Base-by-base conservation (phyloP, 345 rosid genomes). In the Streptanthus diversifolius region DNA sequence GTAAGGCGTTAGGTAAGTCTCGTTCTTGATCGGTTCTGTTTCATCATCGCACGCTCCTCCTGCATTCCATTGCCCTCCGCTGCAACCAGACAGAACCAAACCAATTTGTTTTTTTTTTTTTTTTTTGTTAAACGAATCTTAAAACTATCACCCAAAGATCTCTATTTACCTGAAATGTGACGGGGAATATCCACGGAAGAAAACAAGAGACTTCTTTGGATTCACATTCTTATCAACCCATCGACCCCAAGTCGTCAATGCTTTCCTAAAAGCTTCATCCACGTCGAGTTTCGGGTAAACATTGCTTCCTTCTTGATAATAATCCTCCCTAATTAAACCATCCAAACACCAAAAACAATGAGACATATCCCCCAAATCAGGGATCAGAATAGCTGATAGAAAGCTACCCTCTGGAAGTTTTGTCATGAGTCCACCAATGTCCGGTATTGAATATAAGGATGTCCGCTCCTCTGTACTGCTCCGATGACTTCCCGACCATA, bases 391-490 rank as follows among this genome's bases (percentile, higher is more conserved):
- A 63, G 66, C 19, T 35, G 51, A 3, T 0, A 12, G 13, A 57
- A 41, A 11, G 3, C 13, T 74, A 95, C 99, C 99, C 99, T 81
- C 71, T 81, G 22, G 98, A 82, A 56, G 99, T 95, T 77, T 95
- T 95, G 7, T 95, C 98, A 66, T 95, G 99, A 77, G 98, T 95
- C 99, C 99, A 91, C 99, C 99, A 95, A 47, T 95, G 99, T 21
- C 99, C 99, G 0, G 99, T 95, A 56, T 95, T 95, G 83, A 91
- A 95, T 61, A 95, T 74, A 49, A 95, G 78, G 47, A 91, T 75
- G 65, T 95, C 93, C 1, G 97, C 98, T 33, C 53, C 78, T 77
- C 80, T 91, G 70, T 95, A 95, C 63, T 78, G 83, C 64, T 85
- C 84, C 0, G 92, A 86, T 1, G 93, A 86, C 79, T 82, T 85